A percentile compares a stretch with the other conserved stretches of the same genome.
Evolutionary conservation across 2,329 filamentous ascomycete species (phyloP).

Genomic region (Diplodia scrobiculata): DNA sequence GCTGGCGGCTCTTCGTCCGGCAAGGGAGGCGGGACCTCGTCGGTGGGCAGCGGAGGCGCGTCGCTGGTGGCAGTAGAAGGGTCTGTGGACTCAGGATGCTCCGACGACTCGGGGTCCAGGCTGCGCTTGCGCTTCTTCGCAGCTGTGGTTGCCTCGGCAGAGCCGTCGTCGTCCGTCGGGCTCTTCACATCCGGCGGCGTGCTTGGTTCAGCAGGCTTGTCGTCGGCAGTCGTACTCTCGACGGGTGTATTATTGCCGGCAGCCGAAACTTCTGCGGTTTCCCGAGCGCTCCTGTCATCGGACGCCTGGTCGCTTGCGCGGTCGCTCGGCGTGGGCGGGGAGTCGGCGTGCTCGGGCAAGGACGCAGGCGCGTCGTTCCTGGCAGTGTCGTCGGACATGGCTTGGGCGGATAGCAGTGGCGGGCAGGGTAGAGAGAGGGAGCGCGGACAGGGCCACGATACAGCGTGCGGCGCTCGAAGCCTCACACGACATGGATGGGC

Average conservation of each 20-base stretch:
- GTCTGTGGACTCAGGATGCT: neutral
- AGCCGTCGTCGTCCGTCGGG: neutral
- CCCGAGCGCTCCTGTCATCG: slow-evolving; percentile 6
- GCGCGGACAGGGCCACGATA: slow-evolving; percentile 9
- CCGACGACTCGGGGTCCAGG: slow-evolving; percentile 5
- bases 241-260: slow-evolving; percentile 1
- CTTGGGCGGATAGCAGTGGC: slow-evolving; percentile 14
- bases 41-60: slow-evolving; percentile 24
- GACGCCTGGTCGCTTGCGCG: neutral
- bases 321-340: neutral
- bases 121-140: slow-evolving; percentile 29
- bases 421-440: neutral
- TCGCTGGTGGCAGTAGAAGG: neutral
- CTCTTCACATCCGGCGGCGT: slow-evolving; percentile 1
- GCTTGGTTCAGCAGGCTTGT: neutral
- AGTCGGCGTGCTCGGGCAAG: neutral
- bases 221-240: slow-evolving; percentile 4
- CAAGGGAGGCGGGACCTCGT: slow-evolving; percentile 26
- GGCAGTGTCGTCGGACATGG: slow-evolving; percentile 14
- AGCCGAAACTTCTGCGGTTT: slow-evolving; percentile 23
- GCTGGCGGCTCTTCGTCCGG: slow-evolving; percentile 37
- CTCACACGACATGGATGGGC: slow-evolving; percentile 21
- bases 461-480: slow-evolving; percentile 13
- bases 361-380: neutral
- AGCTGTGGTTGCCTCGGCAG: neutral